phyloP scores from a whole-genome alignment of 2,329 filamentous ascomycete species.

The Sphaerulina musiva region DNA sequence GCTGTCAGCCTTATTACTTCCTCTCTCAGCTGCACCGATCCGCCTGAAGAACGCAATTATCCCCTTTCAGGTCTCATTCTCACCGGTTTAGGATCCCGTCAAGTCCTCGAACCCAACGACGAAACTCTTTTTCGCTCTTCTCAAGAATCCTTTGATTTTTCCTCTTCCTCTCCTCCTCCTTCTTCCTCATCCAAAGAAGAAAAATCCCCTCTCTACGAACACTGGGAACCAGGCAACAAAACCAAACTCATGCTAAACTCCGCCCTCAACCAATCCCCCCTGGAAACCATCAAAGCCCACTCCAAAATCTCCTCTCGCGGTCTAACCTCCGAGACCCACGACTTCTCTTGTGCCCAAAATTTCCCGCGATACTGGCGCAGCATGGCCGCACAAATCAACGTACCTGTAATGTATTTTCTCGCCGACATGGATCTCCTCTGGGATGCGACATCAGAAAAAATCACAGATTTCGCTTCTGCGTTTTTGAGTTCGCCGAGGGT shows the following conservation, averaged over 20 bases:
- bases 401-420: slow-evolving; percentile 15
- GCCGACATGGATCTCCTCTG: slow-evolving; percentile 9
- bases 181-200: too few relatives aligned
- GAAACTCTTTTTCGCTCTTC: slow-evolving; percentile 1
- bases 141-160: slow-evolving; percentile 6
- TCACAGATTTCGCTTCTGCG: slow-evolving; percentile 7
- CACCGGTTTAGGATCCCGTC: slow-evolving; percentile 9
- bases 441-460: slow-evolving; percentile 5
- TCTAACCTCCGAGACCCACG: slow-evolving; percentile 6
- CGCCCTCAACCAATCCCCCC: slow-evolving; percentile 7
- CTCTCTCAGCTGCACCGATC: slow-evolving; percentile 2
- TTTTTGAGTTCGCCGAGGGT: slow-evolving; percentile 8
- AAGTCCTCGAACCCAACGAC: slow-evolving; percentile 8
- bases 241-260: slow-evolving; percentile 14
- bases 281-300: slow-evolving; percentile 12
- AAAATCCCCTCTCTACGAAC: too few relatives aligned
- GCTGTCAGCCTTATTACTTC: slow-evolving; percentile 8
- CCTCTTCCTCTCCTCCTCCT: too few relatives aligned
- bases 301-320: slow-evolving; percentile 11
- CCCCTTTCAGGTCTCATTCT: slow-evolving; percentile 10
- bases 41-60: slow-evolving; percentile 3
- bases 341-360: slow-evolving; percentile 11
- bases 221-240: slow-evolving; percentile 12
- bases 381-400: slow-evolving; percentile 10
- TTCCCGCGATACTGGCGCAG: slow-evolving; percentile 10